Conservation (phyloP, 2,329 filamentous ascomycete genomes). For the Helotiales sp. region DNA sequence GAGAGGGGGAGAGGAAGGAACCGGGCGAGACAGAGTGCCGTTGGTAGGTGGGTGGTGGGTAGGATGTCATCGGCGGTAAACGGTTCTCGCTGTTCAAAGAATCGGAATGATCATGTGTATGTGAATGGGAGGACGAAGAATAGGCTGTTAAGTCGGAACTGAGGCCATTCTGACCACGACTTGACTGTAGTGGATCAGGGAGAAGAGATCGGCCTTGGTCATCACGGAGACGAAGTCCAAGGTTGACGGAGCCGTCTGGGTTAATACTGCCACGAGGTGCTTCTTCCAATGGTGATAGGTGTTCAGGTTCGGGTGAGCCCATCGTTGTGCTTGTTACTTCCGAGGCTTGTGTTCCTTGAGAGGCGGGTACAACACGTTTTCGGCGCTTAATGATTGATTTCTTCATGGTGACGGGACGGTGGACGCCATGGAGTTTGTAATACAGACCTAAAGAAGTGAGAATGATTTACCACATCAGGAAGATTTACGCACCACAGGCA, state of each 20-base stretch:
- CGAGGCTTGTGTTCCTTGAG: slow-evolving; percentile 50
- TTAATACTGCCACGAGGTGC: slow-evolving; percentile 58
- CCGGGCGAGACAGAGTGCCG: slow-evolving; percentile 65
- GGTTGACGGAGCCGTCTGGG: slow-evolving; percentile 67
- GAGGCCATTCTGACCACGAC: slow-evolving; percentile 42
- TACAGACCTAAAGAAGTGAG: slow-evolving; percentile 71
- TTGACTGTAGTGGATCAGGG: slow-evolving; percentile 37
- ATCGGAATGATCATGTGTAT: slow-evolving; percentile 43
- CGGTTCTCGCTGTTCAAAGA: slow-evolving; percentile 61
- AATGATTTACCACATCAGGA: background rate
- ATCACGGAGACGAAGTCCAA: slow-evolving; percentile 58
- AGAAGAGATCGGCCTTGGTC: slow-evolving; percentile 38
- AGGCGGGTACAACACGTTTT: slow-evolving; percentile 89
- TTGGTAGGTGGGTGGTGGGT: slow-evolving; percentile 50
- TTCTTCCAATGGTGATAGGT: slow-evolving; percentile 35
- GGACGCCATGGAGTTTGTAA: slow-evolving; percentile 89
- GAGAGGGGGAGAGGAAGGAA: slow-evolving; percentile 61
- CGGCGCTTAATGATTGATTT: slow-evolving; percentile 95
- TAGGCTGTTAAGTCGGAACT: slow-evolving; percentile 51
- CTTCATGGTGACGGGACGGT: slow-evolving; percentile 97
- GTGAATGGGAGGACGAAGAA: slow-evolving; percentile 44
- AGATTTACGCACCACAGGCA: slow-evolving; percentile 77
- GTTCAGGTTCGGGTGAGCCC: slow-evolving; percentile 44
- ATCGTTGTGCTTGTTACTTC: slow-evolving; percentile 46
- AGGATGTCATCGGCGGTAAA: slow-evolving; percentile 54